A percentile compares a stretch with the other conserved stretches of the same genome.
Conservation (phyloP, 1,139 yeast genomes). For the Pichia sp. region DNA sequence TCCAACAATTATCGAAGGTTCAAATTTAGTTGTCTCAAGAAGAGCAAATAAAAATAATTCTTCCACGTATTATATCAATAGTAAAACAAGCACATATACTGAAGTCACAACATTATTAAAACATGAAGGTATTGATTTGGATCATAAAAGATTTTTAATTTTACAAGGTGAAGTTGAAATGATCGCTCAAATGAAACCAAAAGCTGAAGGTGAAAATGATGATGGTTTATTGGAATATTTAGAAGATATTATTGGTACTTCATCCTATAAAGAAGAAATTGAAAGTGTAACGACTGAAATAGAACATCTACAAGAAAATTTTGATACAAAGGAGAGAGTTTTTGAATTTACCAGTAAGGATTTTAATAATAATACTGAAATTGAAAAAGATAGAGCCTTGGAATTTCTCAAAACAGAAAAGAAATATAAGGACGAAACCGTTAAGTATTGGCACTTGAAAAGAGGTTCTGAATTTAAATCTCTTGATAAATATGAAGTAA, state of each 20-base stretch:
- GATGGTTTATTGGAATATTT: slow-evolving; percentile 91
- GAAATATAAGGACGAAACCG: slow-evolving; percentile 44
- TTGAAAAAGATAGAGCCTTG: slow-evolving; percentile 63
- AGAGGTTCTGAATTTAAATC: neutral
- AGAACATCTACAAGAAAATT: slow-evolving; percentile 56
- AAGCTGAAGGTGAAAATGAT: slow-evolving; percentile 86
- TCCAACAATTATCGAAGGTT: slow-evolving; percentile 41
- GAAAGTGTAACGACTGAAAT: slow-evolving; percentile 57
- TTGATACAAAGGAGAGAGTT: slow-evolving; percentile 75
- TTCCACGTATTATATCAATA: slow-evolving; percentile 74
- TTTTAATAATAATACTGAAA: slow-evolving; percentile 59
- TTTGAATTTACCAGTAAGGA: slow-evolving; percentile 77
- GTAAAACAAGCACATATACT: slow-evolving; percentile 61
- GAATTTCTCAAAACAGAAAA: slow-evolving; percentile 63
- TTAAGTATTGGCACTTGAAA: slow-evolving; percentile 34
- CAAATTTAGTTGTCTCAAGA: slow-evolving; percentile 67
- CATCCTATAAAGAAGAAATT: slow-evolving; percentile 71
- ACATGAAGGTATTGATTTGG: slow-evolving; percentile 87
- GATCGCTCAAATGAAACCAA: slow-evolving; percentile 97
- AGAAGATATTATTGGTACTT: slow-evolving; percentile 95
- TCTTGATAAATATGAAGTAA: slow-evolving; percentile 29
- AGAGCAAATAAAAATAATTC: slow-evolving; percentile 71
- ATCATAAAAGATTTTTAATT: slow-evolving; percentile 89
- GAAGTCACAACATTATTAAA: slow-evolving; percentile 72
- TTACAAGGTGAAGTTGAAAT: slow-evolving; percentile 98